A percentile compares a stretch with the other conserved stretches of the same genome.
These are phyloP conservation scores for Cutaneotrichosporon spelunceum DNA, from an alignment of 1,284 basidiomycete species.

Conservation along the genomic window DNA sequence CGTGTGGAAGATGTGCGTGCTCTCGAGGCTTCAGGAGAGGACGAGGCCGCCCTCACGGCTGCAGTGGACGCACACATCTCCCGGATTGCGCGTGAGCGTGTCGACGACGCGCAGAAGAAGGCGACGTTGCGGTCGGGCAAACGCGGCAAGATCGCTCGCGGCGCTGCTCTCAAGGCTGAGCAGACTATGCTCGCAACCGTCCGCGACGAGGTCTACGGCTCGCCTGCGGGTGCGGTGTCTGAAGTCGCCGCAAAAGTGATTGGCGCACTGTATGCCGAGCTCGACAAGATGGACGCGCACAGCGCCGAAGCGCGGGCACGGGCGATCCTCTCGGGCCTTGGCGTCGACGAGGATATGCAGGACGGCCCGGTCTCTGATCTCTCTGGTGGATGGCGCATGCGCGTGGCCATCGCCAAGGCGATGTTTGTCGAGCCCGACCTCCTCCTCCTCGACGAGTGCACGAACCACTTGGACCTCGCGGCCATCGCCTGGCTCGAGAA, in stretches of 20 bases:
- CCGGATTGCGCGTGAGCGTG: slow-evolving; percentile 16
- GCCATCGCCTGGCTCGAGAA: slow-evolving; percentile 56
- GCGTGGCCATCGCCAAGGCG: slow-evolving; percentile 56
- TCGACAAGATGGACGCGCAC: slow-evolving; percentile 47
- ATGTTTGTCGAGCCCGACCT: slow-evolving; percentile 54
- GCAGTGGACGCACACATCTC: slow-evolving; percentile 11
- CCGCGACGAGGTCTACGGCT: slow-evolving; percentile 13
- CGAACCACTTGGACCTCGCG: slow-evolving; percentile 54
- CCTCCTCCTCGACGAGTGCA: slow-evolving; percentile 52
- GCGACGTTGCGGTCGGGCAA: slow-evolving; percentile 21
- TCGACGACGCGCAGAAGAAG: slow-evolving; percentile 19
- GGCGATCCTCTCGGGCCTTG: slow-evolving; percentile 58
- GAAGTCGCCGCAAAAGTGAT: slow-evolving; percentile 55
- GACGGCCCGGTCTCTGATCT: slow-evolving; percentile 56
- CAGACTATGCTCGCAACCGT: slow-evolving; percentile 18
- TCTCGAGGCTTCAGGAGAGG: slow-evolving; percentile 13
- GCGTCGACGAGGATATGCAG: slow-evolving; percentile 59
- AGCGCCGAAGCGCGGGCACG: slow-evolving; percentile 60
- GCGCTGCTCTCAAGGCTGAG: slow-evolving; percentile 21
- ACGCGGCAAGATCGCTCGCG: slow-evolving; percentile 25
- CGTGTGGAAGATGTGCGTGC: slow-evolving; percentile 10
- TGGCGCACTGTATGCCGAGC: slow-evolving; percentile 58
- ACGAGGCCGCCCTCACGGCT: neutral
- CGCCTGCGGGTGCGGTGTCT: neutral
- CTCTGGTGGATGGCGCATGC: slow-evolving; percentile 68